These are phyloP conservation scores for Apiospora arundinis DNA, from an alignment of 2,329 filamentous ascomycete species.

Conservation along the genomic window DNA sequence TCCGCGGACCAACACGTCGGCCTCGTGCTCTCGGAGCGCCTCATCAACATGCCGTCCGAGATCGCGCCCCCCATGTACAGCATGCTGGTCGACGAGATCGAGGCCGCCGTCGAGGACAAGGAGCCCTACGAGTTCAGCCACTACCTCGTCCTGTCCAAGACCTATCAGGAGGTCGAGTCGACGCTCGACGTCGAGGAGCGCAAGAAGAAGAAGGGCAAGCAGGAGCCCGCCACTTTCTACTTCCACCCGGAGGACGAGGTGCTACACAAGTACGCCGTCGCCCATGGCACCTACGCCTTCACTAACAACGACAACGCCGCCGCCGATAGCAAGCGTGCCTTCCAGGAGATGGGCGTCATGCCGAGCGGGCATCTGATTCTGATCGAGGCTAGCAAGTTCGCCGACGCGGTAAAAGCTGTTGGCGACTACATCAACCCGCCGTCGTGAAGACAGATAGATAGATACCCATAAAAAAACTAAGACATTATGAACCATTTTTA, in stretches of 20 bases:
- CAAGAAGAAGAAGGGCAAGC: conserved; percentile 72
- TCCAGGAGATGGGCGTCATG: conserved; percentile 90
- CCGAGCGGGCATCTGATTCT: conserved; percentile 85
- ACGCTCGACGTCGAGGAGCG: conserved; percentile 73
- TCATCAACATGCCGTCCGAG: conserved; percentile 97
- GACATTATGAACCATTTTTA: conserved; percentile 9
- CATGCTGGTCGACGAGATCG: conserved; percentile 91
- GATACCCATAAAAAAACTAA: conserved; percentile 26
- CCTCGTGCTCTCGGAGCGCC: conserved; percentile 85
- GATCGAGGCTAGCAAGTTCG: conserved; percentile 81
- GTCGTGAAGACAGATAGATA: conserved; percentile 33
- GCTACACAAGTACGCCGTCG: conserved; percentile 76
- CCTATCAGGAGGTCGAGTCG: conserved; percentile 88
- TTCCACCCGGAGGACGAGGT: conserved; percentile 98
- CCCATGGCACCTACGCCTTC: conserved; percentile 75
- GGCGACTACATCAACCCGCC: conserved; percentile 72
- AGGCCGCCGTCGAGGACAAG: conserved; percentile 85
- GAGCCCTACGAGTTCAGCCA: conserved; percentile 94
- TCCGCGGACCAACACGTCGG: conserved; percentile 69
- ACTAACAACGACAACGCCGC: conserved; percentile 81
- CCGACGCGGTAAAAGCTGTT: conserved; percentile 76
- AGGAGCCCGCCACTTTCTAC: conserved; percentile 73
- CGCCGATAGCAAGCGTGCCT: conserved; percentile 91
- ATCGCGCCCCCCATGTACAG: conserved; percentile 92
- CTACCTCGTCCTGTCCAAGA: conserved; percentile 90